Evolutionary conservation across 2,329 filamentous ascomycete species (phyloP), one percentile per base, ranked within the genome.

Genomic region (Colletotrichum aenigma): DNA sequence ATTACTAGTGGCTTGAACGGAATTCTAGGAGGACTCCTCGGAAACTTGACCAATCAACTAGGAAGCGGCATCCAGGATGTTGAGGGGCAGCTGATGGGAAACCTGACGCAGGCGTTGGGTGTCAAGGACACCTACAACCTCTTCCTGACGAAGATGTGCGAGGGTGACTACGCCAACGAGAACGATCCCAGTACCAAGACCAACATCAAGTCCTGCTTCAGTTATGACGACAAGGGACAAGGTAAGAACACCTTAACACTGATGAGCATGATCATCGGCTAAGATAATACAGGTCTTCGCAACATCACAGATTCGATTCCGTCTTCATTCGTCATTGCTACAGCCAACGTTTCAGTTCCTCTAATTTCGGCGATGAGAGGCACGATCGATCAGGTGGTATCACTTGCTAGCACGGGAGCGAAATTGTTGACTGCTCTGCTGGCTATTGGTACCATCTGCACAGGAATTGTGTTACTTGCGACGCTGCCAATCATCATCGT

Each of bases 251-350:
- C 9, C 3, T 3, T 4, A 21, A n/a, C 7, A 3, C 5, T n/a
- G 7, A 18, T 38, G 3, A 15, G 26, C 7, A 13, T 26, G 8
- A 36, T 7, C 6, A 6, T 26, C 7, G 3, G 5, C 52, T 72
- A 38, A 75, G 2, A 68, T 3, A 4, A 2, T 56, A 5, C 7
- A 78, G 79, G 79, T 26, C 74, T 81, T 4, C 74, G 67, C 21
- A 78, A 79, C 16, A 77, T 81, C 58, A 77, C 79, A 2, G 30
- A 71, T 16, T 77, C 76, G 10, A 80, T 81, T 61, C 79, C 79
- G 2, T 76, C 74, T 3, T 78, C 76, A 18, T 77, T 80, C 21
- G 70, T 70, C 4, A 60, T 80, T 18, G 79, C 71, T 6, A 79
- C 74, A 10, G 75, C 79, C 12, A 80, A 79, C 12, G 66, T 80